Percentiles rank a stretch among this genome's conserved stretches.
phyloP scores from a whole-genome alignment of 2,329 filamentous ascomycete genomes.

The Orbilia ellipsospora region DNA sequence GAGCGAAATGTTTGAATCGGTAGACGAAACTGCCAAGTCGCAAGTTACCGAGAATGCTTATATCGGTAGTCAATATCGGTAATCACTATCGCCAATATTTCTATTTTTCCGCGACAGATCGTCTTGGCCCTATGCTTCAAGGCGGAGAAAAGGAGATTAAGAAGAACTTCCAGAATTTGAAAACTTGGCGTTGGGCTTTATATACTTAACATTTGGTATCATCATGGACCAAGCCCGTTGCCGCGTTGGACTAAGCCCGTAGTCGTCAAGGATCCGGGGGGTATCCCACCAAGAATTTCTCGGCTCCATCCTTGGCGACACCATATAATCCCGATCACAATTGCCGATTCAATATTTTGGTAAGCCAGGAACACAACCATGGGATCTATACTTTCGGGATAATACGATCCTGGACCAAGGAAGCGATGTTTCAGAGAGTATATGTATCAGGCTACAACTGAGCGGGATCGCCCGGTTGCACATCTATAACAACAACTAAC shows the following conservation, averaged over 20 bases:
- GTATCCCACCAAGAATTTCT: not conserved
- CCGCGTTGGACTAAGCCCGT: not conserved
- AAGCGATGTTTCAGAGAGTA: not conserved
- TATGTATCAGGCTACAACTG: no score
- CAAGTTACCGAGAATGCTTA: not conserved
- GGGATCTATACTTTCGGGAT: slow-evolving; percentile 8
- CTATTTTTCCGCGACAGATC: slow-evolving; percentile 6
- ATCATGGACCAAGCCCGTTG: slow-evolving; percentile 15
- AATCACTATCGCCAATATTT: slow-evolving; percentile 2
- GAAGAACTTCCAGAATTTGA: not conserved
- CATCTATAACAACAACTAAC: no score
- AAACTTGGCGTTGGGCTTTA: slow-evolving; percentile 9
- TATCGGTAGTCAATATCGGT: not conserved
- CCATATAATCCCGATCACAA: slow-evolving; percentile 7
- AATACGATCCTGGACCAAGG: not conserved
- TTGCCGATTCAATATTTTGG: slow-evolving; percentile 18
- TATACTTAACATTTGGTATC: not conserved
- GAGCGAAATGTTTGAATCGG: not conserved
- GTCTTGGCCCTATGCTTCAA: slow-evolving; percentile 1
- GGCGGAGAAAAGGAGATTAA: not conserved
- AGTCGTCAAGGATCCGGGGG: slow-evolving; percentile 5
- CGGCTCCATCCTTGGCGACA: not conserved
- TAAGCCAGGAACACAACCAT: slow-evolving; percentile 19
- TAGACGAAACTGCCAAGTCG: slow-evolving; percentile 1
- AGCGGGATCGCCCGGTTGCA: no score